These are phyloP conservation scores for Boehmeria nivea DNA, from an alignment of 306 rosid species.

Conservation along the genomic window DNA sequence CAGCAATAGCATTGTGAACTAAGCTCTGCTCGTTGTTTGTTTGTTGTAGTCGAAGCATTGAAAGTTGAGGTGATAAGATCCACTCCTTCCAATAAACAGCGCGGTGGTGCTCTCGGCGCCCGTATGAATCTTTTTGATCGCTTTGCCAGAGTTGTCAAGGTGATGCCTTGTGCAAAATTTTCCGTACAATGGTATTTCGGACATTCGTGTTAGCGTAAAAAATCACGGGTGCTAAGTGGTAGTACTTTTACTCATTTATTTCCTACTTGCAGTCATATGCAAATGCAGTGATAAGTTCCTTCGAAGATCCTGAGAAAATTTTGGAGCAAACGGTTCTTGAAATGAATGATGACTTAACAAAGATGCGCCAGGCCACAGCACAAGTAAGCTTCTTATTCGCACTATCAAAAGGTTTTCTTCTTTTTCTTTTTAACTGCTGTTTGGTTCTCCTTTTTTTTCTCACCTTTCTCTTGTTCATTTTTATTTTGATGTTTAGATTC, in stretches of 20 bases:
- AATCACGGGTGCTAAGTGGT: constrained; percentile 15
- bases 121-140: constrained; percentile 84
- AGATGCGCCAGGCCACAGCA: constrained; percentile 99
- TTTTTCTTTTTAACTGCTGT: constrained; percentile 1
- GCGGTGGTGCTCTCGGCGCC: constrained; percentile 73
- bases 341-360: constrained; percentile 91
- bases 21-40: not conserved
- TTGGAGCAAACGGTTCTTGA: constrained; percentile 93
- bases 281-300: constrained; percentile 74
- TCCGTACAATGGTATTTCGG: too few relatives aligned
- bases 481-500: not conserved
- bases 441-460: not conserved
- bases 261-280: constrained; percentile 82
- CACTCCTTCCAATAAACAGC: constrained; percentile 29
- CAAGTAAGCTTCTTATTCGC: constrained; percentile 72
- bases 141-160: constrained; percentile 85
- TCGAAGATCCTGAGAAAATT: constrained; percentile 96
- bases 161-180: constrained; percentile 25
- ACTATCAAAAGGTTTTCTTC: not conserved
- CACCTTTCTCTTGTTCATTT: not conserved
- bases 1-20: too few relatives aligned
- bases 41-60: constrained; percentile 24
- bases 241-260: constrained; percentile 5
- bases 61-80: constrained; percentile 41
- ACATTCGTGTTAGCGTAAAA: constrained; percentile 22